Base-by-base conservation (phyloP, 768 basidiomycete species). In the Megacollybia marginata region DNA sequence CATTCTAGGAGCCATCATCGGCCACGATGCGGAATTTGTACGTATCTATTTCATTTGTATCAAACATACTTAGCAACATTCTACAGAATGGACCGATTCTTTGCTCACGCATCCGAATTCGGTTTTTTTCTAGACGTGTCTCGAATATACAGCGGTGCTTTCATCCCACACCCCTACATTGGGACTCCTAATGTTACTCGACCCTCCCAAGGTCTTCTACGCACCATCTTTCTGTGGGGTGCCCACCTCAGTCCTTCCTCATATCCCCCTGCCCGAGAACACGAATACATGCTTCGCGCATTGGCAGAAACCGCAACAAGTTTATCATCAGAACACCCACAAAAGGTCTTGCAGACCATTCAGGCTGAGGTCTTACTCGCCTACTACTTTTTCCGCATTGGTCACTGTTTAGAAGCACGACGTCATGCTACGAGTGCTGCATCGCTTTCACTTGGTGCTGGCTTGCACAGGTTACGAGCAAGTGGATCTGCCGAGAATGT, bases 291-390 rank as follows among this genome's bases (percentile, higher is more conserved):
- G 20, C 48, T 62, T 2, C 65, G 62, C 34, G 62, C 67, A 2
- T 56, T 68, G 44, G 54, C 32, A 58, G 33, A 75, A 44, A 68
- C 75, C 9, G 72, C 76, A 9, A 69, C 69, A 4, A 73, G 70
- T 53, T 60, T 76, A 9, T 61, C 77, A 18, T 35, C 72, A n/a
- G 62, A 69, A 33, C 81, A 81, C 38, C 72, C 75, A 35, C 66
- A 72, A 31, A 66, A 61, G 44, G 67, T 79, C 32, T 56, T 83
- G 15, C 74, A 81, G 47, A 74, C 79, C 13, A 57, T 84, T 9
- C 83, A 85, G 52, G 73, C 79, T 0, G 75, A 85, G 52, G 65
- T 87, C 4, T 70, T 89, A n/a, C 68, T 88, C 23, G 68, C 80
- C 1, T 75, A 79, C 55, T 86, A 82, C 60, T 79, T 87, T 57